Percentiles rank a stretch among this genome's conserved stretches.
These are phyloP conservation scores for Dissophora ornata DNA, from an alignment of 192 early-diverging fungal species.

Conservation along the genomic window DNA sequence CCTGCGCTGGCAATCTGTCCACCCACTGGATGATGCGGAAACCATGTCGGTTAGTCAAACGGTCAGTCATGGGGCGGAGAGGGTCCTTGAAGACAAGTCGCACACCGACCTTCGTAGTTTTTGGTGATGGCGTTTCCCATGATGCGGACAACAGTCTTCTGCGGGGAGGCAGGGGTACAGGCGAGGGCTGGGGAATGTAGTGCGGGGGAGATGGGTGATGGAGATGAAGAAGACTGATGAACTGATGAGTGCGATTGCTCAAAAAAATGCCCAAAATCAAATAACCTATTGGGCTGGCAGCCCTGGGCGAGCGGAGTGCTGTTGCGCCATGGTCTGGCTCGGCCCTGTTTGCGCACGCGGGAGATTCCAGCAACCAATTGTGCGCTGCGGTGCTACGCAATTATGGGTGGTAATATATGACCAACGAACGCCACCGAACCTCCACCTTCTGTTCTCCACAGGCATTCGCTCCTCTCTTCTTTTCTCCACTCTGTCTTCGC, in stretches of 20 bases:
- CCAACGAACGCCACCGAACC: too few relatives aligned
- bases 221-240: neutral
- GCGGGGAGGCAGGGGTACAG: neutral
- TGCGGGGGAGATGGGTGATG: neutral
- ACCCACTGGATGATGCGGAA: constrained; percentile 55
- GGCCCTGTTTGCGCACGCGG: too few relatives aligned
- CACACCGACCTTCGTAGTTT: constrained; percentile 47
- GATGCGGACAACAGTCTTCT: constrained; percentile 9
- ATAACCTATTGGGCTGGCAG: too few relatives aligned
- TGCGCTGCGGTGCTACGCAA: too few relatives aligned
- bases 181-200: neutral
- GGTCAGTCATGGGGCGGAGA: neutral
- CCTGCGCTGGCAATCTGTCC: constrained; percentile 68
- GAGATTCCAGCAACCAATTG: neutral
- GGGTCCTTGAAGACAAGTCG: neutral
- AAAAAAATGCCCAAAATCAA: neutral
- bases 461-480: neutral
- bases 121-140: constrained; percentile 58
- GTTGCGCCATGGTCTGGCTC: too few relatives aligned
- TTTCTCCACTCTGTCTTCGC: neutral
- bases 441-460: too few relatives aligned
- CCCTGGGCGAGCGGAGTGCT: too few relatives aligned
- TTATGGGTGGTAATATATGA: too few relatives aligned
- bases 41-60: neutral
- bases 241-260: neutral